Base-by-base conservation (phyloP, 108 stramenopile genomes). In the Nitzschia inconspicua region DNA sequence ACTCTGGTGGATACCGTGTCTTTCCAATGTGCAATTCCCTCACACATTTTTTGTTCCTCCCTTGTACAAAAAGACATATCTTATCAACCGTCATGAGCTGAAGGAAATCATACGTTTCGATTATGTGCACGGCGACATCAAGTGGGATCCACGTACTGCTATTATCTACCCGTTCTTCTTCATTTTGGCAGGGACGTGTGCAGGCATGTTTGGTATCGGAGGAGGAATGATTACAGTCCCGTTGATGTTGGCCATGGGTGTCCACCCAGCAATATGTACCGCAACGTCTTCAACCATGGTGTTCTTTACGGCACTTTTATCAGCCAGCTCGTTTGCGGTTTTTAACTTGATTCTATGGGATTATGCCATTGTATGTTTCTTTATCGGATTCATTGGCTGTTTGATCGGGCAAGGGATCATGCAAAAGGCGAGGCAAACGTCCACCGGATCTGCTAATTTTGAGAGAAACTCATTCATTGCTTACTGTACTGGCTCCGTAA, bases 121-220 rank as follows among this genome's bases (percentile, higher is more conserved):
- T 1, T 99, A 95, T 66, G 87, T 86, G 2, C 88, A 92, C 16
- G 98, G 98, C 25, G 98, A 99, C 67, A 94, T 99, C 44, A 81
- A 93, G 49, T 99, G 98, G 98, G 88, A 96, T 54, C 54, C 65
- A 22, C 71, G 80, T 8, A 79, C 81, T 42, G 88, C 96, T 0
- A 40, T 96, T 18, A 51, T 94, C 6, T 99, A 97, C 73, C 96
- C 98, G 1, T 60, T 75, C 11, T 55, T 97, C 16, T 99, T 95
- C 60, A 83, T 85, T 40, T 73, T 85, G 10, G 95, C 98, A 4
- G 98, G 98, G 7, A 50, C 95, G 41, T 91, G 83, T 61, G 96
- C 98, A 22, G 98, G 98, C 18, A 86, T 97, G 84, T 97, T 97
- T 66, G 96, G 96, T 25, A 73, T 97, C 35, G 96, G 98, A 5